These are phyloP conservation scores for Nadsonia starkeyi-henricii DNA, from an alignment of 1,139 yeast species.

Conservation along the genomic window DNA sequence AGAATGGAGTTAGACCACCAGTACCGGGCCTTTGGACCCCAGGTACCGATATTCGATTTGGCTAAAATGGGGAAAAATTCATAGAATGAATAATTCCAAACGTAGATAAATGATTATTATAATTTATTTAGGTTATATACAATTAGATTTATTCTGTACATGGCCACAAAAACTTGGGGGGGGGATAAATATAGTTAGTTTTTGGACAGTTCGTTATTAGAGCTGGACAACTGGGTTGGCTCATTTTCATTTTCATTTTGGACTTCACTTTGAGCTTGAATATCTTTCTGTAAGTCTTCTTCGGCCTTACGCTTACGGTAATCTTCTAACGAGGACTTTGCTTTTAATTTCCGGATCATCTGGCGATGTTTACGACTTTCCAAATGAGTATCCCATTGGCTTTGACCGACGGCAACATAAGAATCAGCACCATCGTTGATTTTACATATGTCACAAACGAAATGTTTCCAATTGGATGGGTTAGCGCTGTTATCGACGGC, in stretches of 20 bases:
- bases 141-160: too few species aligned
- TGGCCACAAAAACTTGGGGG: too few species aligned
- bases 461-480: slow-evolving; percentile 53
- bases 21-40: slow-evolving; percentile 22
- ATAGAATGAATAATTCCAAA: too few species aligned
- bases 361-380: slow-evolving; percentile 34
- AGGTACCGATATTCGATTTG: slow-evolving; percentile 24
- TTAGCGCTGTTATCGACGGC: slow-evolving; percentile 16
- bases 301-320: slow-evolving; percentile 5
- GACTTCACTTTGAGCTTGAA: not conserved
- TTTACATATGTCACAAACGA: slow-evolving; percentile 51
- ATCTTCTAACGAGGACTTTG: slow-evolving; percentile 4
- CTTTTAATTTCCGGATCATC: slow-evolving; percentile 7
- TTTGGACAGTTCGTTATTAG: too few species aligned
- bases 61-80: slow-evolving; percentile 7
- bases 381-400: slow-evolving; percentile 54
- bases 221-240: too few species aligned
- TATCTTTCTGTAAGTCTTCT: not conserved
- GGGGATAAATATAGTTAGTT: too few species aligned
- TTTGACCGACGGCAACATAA: slow-evolving; percentile 59
- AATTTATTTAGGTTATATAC: too few species aligned
- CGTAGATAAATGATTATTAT: too few species aligned
- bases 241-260: too few species aligned
- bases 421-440: slow-evolving; percentile 37
- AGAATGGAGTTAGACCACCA: too few species aligned